A percentile compares a stretch with the other conserved stretches of the same genome.
Evolutionary conservation across 2,329 filamentous ascomycete species (phyloP).

Genomic region (Alternaria gansuensis): DNA sequence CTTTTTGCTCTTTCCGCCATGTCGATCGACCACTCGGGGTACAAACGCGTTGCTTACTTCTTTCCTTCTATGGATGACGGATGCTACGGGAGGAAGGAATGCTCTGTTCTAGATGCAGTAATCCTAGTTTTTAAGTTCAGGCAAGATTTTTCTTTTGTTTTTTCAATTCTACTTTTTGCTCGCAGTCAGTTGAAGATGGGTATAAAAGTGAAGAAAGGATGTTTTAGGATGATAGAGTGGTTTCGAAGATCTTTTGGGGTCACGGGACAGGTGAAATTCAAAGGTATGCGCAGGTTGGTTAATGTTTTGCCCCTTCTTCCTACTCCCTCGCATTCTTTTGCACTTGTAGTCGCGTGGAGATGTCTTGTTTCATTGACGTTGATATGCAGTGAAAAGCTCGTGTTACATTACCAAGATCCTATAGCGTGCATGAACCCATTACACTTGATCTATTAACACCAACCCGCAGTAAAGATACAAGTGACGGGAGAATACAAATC

Average conservation of each 20-base stretch:
- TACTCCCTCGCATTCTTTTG: background rate
- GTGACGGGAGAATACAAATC: conserved; percentile 16
- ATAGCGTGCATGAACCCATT: background rate
- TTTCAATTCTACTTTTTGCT: too few relatives aligned
- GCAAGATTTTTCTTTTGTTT: too few relatives aligned
- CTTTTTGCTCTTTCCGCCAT: background rate
- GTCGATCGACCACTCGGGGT: background rate
- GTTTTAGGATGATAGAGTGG: background rate
- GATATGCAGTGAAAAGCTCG: background rate
- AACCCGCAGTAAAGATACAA: conserved; percentile 15
- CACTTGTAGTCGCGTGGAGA: background rate
- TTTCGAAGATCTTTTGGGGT: background rate
- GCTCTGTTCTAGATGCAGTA: too few relatives aligned
- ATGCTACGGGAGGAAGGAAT: too few relatives aligned
- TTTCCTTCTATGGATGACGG: too few relatives aligned
- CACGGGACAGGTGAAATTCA: too few relatives aligned
- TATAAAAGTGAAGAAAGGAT: too few relatives aligned
- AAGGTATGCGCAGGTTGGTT: too few relatives aligned
- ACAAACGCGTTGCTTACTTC: background rate
- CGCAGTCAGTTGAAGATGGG: too few relatives aligned
- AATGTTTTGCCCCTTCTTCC: too few relatives aligned
- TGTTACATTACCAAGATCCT: conserved; percentile 1
- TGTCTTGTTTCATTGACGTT: background rate
- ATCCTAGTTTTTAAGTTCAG: too few relatives aligned
- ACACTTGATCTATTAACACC: conserved; percentile 11